Percentiles rank a stretch among this genome's conserved stretches.
These are phyloP conservation scores for Knoxia roxburghii DNA, from an alignment of 257 asterid species.

Conservation along the genomic window DNA sequence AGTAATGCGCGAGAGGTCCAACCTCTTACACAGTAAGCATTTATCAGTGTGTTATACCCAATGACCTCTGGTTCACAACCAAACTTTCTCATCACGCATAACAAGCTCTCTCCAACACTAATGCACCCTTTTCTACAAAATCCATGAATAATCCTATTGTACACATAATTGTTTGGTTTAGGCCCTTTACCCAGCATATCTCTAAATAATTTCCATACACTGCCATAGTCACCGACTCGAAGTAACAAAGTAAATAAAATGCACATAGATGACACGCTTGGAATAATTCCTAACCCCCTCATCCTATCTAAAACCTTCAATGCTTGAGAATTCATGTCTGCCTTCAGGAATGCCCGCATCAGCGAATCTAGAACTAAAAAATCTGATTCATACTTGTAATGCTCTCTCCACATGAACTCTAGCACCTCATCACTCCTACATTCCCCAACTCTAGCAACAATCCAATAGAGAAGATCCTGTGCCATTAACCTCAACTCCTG, in stretches of 20 bases:
- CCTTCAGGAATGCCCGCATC: constrained; percentile 71
- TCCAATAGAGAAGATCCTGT: constrained; percentile 69
- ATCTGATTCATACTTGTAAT: constrained; percentile 31
- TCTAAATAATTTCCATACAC: constrained; percentile 73
- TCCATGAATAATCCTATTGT: constrained; percentile 70
- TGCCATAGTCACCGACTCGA: constrained; percentile 58
- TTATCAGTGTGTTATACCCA: constrained; percentile 68
- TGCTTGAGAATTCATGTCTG: constrained; percentile 55
- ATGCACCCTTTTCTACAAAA: constrained; percentile 64
- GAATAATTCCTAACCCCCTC: constrained; percentile 59
- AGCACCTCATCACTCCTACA: constrained; percentile 52
- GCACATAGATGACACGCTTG: constrained; percentile 59
- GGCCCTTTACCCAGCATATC: constrained; percentile 69
- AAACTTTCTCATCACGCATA: constrained; percentile 59
- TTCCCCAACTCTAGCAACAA: constrained; percentile 56
- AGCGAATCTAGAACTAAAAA: constrained; percentile 66
- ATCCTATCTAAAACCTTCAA: constrained; percentile 57
- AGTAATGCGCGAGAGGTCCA: constrained; percentile 51
- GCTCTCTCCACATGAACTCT: constrained; percentile 50
- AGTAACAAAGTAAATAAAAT: constrained; percentile 58
- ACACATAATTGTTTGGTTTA: constrained; percentile 46
- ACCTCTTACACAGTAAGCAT: constrained; percentile 73
- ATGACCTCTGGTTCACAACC: constrained; percentile 66
- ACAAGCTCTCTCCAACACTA: constrained; percentile 62
- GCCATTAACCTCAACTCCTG: constrained; percentile 51